phyloP scores from a whole-genome alignment of 2,329 filamentous ascomycete genomes.

The Elsinoe batatas region DNA sequence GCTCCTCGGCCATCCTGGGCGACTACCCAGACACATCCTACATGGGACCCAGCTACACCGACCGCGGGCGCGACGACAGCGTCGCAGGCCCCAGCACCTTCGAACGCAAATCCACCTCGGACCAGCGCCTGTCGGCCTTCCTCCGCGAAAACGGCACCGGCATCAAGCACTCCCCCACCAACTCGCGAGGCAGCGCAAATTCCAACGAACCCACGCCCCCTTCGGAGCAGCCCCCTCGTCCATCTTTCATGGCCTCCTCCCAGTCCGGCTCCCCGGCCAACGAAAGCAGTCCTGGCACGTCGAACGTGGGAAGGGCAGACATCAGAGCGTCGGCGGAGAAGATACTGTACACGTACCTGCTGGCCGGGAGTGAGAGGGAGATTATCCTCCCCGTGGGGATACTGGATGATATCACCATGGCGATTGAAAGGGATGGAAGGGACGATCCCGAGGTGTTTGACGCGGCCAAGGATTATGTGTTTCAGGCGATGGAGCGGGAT shows the following conservation, averaged over 20 bases:
- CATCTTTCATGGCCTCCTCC: slow-evolving; percentile 51
- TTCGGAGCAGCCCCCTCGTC: slow-evolving; percentile 42
- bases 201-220: slow-evolving; percentile 45
- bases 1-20: slow-evolving; percentile 69
- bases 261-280: slow-evolving; percentile 47
- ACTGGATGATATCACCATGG: slow-evolving; percentile 70
- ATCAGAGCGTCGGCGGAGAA: slow-evolving; percentile 92
- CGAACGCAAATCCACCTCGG: slow-evolving; percentile 56
- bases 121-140: slow-evolving; percentile 86
- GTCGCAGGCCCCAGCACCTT: slow-evolving; percentile 36
- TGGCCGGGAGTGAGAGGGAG: slow-evolving; percentile 91
- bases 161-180: slow-evolving; percentile 38
- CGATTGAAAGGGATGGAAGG: slow-evolving; percentile 82
- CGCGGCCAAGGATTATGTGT: slow-evolving; percentile 96
- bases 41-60: slow-evolving; percentile 45
- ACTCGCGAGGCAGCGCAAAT: slow-evolving; percentile 38
- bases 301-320: slow-evolving; percentile 72
- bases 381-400: slow-evolving; percentile 87
- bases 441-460: slow-evolving; percentile 98
- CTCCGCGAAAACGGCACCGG: slow-evolving; percentile 49
- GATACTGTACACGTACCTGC: slow-evolving; percentile 94
- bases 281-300: slow-evolving; percentile 69
- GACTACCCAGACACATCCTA: slow-evolving; percentile 42
- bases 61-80: slow-evolving; percentile 26
- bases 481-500: slow-evolving; percentile 98